Conservation (phyloP, 2,329 filamentous ascomycete species). For the Colletotrichum sp. region DNA sequence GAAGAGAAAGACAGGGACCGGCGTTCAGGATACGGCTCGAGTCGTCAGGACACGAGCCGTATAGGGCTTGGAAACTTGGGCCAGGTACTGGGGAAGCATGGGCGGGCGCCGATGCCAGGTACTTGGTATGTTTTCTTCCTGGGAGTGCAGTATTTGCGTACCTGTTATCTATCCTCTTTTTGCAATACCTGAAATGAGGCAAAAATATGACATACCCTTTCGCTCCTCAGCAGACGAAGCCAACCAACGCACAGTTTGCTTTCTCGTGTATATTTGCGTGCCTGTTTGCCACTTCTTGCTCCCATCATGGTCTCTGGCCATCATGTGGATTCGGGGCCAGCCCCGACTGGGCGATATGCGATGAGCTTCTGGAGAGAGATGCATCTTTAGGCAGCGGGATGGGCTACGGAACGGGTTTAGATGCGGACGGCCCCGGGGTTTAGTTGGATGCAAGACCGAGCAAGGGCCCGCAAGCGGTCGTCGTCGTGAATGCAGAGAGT, state of each 20-base stretch:
- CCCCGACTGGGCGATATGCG: background rate
- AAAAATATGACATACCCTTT: background rate
- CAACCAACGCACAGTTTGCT: background rate
- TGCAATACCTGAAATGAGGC: background rate
- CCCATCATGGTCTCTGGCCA: background rate
- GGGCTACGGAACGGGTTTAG: background rate
- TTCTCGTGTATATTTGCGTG: background rate
- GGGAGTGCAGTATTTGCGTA: background rate
- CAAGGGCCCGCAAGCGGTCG: background rate
- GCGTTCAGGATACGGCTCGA: background rate
- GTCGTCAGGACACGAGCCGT: background rate
- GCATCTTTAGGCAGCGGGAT: background rate
- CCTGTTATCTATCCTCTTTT: background rate
- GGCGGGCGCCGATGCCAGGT: slow-evolving; percentile 1
- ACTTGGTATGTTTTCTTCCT: background rate
- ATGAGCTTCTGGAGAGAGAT: background rate
- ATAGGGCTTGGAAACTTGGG: background rate
- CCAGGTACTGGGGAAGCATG: background rate
- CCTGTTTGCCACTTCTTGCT: background rate
- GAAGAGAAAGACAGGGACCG: background rate
- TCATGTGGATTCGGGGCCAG: background rate
- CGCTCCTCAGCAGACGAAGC: background rate
- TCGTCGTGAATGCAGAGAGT: background rate
- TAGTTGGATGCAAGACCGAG: background rate
- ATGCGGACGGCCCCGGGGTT: background rate